Conservation (phyloP, 2,329 filamentous ascomycete species). For the Ophiocordyceps camponoti-leonardi region DNA sequence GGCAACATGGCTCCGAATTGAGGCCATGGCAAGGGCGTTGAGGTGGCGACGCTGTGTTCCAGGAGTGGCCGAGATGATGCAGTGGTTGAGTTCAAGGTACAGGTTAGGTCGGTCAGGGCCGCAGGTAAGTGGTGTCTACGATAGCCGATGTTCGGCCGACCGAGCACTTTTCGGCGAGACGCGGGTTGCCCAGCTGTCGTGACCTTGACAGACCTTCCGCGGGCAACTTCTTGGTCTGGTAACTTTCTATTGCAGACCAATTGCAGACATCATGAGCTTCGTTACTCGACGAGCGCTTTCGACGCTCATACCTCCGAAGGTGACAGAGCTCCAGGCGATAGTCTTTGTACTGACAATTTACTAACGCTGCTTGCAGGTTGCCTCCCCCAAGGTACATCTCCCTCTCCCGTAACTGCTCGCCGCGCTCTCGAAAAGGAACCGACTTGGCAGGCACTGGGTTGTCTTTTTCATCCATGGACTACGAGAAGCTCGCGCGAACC, state of each 20-base stretch:
- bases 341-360: not conserved
- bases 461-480: not conserved
- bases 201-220: not conserved
- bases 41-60: not conserved
- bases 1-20: slow-evolving; percentile 40
- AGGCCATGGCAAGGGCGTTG: slow-evolving; percentile 35
- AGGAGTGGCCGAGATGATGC: too few relatives aligned
- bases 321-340: slow-evolving; percentile 18
- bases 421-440: not conserved
- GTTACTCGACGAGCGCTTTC: slow-evolving; percentile 81
- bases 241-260: slow-evolving; percentile 9
- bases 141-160: not conserved
- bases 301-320: slow-evolving; percentile 98
- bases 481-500: not conserved
- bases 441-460: not conserved
- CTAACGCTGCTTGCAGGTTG: slow-evolving; percentile 35
- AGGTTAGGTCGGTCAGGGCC: too few relatives aligned
- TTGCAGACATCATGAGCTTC: slow-evolving; percentile 67
- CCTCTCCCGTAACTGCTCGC: not conserved
- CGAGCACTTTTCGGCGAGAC: not conserved
- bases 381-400: slow-evolving; percentile 58
- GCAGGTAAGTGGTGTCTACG: too few relatives aligned
- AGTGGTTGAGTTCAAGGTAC: not conserved
- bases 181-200: not conserved
- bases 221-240: not conserved